phyloP scores from a whole-genome alignment of 179 eudicot species.

The Gypsophila paniculata region DNA sequence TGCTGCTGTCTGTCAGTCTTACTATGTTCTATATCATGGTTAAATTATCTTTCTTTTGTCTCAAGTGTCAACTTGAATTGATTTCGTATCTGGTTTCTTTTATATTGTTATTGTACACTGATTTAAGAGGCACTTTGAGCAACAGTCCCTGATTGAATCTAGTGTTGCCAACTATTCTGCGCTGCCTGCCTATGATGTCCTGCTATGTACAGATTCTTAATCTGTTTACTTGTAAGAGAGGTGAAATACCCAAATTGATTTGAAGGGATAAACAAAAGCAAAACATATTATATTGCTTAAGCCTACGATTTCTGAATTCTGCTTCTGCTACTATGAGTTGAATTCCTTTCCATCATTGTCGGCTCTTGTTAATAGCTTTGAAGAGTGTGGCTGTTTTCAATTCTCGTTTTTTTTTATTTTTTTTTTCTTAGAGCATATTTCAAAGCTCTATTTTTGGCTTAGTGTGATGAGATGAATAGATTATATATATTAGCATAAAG shows the following conservation, averaged over 20 bases:
- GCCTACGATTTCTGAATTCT: background rate
- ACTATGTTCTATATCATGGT: background rate
- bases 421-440: background rate
- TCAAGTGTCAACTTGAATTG: background rate
- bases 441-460: background rate
- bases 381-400: background rate
- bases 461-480: background rate
- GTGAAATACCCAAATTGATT: background rate
- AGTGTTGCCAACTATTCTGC: background rate
- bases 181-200: background rate
- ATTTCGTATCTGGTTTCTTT: background rate
- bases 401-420: no score
- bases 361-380: background rate
- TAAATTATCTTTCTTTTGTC: background rate
- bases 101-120: background rate
- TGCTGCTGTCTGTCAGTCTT: background rate
- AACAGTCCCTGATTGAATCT: background rate
- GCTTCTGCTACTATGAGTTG: background rate
- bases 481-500: background rate
- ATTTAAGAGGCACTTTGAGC: conserved; percentile 15
- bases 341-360: background rate
- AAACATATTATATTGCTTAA: background rate
- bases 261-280: background rate
- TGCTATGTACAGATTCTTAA: background rate
- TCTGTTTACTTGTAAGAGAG: background rate